Evolutionary conservation across 2,329 filamentous ascomycete genomes (phyloP), one percentile per base, ranked within the genome.

Genomic region (Talaromyces sp.): DNA sequence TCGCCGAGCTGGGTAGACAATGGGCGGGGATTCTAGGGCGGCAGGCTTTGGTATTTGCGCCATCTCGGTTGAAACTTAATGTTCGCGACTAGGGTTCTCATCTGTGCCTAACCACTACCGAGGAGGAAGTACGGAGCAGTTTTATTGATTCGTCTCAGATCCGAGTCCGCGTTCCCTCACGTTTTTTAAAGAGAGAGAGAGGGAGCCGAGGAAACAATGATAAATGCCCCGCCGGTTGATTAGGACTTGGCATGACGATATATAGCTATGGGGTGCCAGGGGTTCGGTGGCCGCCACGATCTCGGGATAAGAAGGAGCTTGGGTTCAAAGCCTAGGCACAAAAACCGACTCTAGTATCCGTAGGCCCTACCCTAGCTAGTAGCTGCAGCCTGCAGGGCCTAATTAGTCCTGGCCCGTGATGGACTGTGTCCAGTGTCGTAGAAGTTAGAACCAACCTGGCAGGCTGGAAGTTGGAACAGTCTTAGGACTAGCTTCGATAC

Each of bases 291-390:
- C 57, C 42, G 47, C 57, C 57, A 59, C 60, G 56, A 62, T 62
- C 60, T 62, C 60, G 60, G 60, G 36, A 62, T 44, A 62, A 59
- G 52, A 27, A 62, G 60, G 47, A 59, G 56, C 36, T 59, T 59
- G 51, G 55, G 30, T 13, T 30, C 11, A 28, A 52, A 52, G 33
- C 44, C 25, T 51, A 47, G 44, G 44, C 11, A 47, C 49, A n/a
- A 53, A 53, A 53, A 9, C 25, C 42, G 19, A 22, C n/a, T 11
- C 44, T 22, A 22, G 22, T n/a, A n/a, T n/a, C n/a, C n/a, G n/a
- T 22, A 22, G 22, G 22, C 22, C 22, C 22, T 22, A 22, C 22
- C 22, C 22, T 22, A 22, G 22, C 22, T 22, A 22, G 22, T 22
- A 22, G 42, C 19, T 47, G 7, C 19, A 25, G 8, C n/a, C 11